Conservation (phyloP, 2,329 filamentous ascomycete species). For the Fusarium udum region DNA sequence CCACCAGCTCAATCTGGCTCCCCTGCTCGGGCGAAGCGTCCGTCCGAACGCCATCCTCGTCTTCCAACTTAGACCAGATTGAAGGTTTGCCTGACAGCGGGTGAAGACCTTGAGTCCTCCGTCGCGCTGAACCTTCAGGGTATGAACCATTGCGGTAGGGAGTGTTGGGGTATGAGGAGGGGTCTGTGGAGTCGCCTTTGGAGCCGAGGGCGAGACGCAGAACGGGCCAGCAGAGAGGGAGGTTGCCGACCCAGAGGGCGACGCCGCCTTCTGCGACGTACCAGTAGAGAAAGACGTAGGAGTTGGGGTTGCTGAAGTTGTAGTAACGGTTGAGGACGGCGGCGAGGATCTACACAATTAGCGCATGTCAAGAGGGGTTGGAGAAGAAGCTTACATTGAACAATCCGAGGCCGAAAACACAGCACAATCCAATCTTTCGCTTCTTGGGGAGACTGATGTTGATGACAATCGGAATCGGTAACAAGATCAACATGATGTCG, state of each 20-base stretch:
- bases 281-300: conserved; percentile 66
- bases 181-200: conserved; percentile 34
- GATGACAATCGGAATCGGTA: conserved; percentile 57
- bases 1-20: conserved; percentile 46
- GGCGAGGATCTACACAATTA: conserved; percentile 58
- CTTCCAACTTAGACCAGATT: conserved; percentile 45
- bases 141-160: conserved; percentile 29
- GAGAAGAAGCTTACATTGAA: conserved; percentile 49
- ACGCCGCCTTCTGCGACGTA: conserved; percentile 68
- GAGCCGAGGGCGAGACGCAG: conserved; percentile 54
- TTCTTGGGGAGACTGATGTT: conserved; percentile 51
- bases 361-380: background rate
- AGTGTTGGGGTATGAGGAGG: conserved; percentile 37
- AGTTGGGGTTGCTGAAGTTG: conserved; percentile 66
- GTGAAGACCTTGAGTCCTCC: conserved; percentile 22
- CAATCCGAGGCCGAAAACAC: conserved; percentile 65
- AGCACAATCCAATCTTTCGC: conserved; percentile 62
- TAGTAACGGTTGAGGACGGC: conserved; percentile 70
- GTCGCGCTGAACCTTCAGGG: conserved; percentile 31
- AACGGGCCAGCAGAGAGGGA: conserved; percentile 68
- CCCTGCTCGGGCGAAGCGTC: conserved; percentile 31
- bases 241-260: conserved; percentile 67
- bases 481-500: conserved; percentile 55
- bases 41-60: conserved; percentile 32
- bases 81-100: conserved; percentile 37